A percentile compares a stretch with the other conserved stretches of the same genome.
phyloP scores from a whole-genome alignment of 345 rosid species.

The Pugionium dolabratum region DNA sequence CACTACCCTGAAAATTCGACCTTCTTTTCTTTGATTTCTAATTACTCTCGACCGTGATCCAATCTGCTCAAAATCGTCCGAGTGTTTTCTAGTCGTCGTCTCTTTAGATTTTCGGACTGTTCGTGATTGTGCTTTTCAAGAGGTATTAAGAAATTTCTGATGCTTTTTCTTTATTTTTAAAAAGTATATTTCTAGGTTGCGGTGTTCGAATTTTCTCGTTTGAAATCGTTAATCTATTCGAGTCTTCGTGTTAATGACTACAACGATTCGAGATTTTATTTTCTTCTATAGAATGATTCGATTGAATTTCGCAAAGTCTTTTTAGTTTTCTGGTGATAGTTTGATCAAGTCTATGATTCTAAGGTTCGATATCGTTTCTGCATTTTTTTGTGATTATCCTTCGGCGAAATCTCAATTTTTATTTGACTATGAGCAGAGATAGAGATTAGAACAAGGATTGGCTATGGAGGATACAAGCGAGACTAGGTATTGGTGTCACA shows the following conservation, averaged over 20 bases:
- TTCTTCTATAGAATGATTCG: background rate
- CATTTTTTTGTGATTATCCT: background rate
- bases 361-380: conserved; percentile 1
- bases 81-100: background rate
- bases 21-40: background rate
- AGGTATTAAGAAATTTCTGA: conserved; percentile 9
- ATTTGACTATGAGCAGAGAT: conserved; percentile 20
- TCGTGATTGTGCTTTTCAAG: background rate
- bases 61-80: background rate
- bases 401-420: background rate
- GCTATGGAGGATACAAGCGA: conserved; percentile 38
- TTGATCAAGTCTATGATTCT: conserved; percentile 21
- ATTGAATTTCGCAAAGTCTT: background rate
- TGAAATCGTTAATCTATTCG: no score
- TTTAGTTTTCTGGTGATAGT: background rate
- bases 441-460: background rate
- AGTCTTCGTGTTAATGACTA: background rate
- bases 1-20: conserved; percentile 14
- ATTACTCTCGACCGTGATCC: background rate
- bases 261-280: conserved; percentile 5
- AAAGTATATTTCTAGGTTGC: background rate
- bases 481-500: conserved; percentile 46
- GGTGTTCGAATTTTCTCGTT: background rate
- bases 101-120: background rate
- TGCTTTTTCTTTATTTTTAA: background rate